Evolutionary conservation across 2,329 filamentous ascomycete genomes (phyloP), one percentile per base, ranked within the genome.

Genomic region (Teratosphaeria gauchensis): DNA sequence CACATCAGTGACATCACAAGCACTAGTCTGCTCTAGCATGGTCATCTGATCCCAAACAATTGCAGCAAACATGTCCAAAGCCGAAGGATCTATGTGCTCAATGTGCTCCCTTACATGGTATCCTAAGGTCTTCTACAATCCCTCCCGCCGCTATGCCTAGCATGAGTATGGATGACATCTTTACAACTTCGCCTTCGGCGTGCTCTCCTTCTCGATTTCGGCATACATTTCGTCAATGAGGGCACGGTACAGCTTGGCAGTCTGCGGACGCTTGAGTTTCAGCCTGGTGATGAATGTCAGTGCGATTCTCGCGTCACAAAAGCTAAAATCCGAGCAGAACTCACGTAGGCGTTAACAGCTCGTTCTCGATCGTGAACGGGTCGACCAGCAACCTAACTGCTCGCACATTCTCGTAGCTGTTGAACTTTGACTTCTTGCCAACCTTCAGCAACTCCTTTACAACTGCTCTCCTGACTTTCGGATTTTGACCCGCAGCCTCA

Each of bases 291-390:
- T 9, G 46, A 32, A 21, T 30, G 12, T 5, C n/a, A 21, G 19
- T 6, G 42, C 42, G n/a, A 16, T 19, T 1, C 19, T n/a, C 19
- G n/a, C 8, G 16, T 8, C 12, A 38, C 9, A 12, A 30, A 46
- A 19, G 57, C 51, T 31, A 7, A 24, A 14, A 53, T 54, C 24
- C 24, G 24, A 28, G 24, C 12, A 21, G 30, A 19, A 84, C 88
- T 84, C 82, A 92, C 89, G 90, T 95, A 24, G 90, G 89, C 21
- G 89, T 94, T 71, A 92, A 76, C 55, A 96, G 80, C 74, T 95
- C 89, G 71, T 99, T 99, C 55, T 96, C 92, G 64, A 97, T 85
- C 0, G 85, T 89, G 68, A 99, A 97, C 1, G 94, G 94, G 60
- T 99, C 94, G 14, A 96, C 67, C 67, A 88, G 86, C 65, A 99